Evolutionary conservation across 2,329 filamentous ascomycete species (phyloP), one percentile per base, ranked within the genome.

Genomic region (Curvularia hawaiiensis): DNA sequence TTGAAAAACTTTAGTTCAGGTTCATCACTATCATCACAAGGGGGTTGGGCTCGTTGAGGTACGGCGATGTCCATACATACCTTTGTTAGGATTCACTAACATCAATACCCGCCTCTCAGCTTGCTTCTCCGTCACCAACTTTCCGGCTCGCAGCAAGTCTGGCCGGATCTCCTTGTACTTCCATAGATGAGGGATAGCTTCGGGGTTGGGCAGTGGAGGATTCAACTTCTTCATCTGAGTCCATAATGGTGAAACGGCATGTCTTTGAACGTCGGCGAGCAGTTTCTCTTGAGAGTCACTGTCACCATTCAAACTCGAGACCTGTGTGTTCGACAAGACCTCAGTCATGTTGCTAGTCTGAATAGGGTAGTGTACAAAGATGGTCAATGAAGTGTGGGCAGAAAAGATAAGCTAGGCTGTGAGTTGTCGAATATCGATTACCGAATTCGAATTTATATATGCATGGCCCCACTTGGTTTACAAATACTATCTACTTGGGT

Each of bases 81-180:
- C 39, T 20, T 41, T 41, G 39, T 41, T 41, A 24, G 39, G 76
- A 56, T 80, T 79, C 2, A 79, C 68, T 16, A 80, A 62, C 76
- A 79, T 79, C 52, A 79, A 58, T 5, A 79, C 77, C 44, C 77
- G 59, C 46, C 77, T 47, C 55, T 79, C 77, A 7, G 77, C 76
- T 45, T 77, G 65, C 45, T 74, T 68, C 33, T 75, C 76, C 3
- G 66, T 68, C n/a, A 78, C 64, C 8, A 79, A 65, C 12, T 76
- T 64, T 6, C 74, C 76, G 0, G 76, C 75, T 22, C 67, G 62
- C 6, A 77, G 64, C 10, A 79, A 67, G 40, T 70, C 71, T 2
- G 75, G 73, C 12, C 50, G 39, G 20, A 56, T 57, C 24, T 46
- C 33, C 8, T 31, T 18, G 38, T 60, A 60, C 24, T 60, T 54